Evolutionary conservation across 1,284 basidiomycete genomes (phyloP), one percentile per base, ranked within the genome.

Genomic region (Irpex sp.): DNA sequence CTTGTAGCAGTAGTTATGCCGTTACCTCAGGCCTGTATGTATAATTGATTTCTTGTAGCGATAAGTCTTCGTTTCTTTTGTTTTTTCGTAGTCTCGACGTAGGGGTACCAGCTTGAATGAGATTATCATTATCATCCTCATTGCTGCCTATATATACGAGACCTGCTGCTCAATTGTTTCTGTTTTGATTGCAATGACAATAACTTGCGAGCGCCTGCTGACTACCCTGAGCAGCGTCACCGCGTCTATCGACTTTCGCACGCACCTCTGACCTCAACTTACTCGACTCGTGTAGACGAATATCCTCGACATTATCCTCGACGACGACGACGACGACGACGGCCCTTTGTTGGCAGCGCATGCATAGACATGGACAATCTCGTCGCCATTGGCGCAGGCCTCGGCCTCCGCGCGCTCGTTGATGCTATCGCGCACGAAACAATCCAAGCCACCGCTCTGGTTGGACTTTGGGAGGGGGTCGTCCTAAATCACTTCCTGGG

Each of bases 381-480:
- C 51, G 63, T 71, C 66, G 74, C 75, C 63, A 74, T 76, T 64
- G 72, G 72, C 63, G 65, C 76, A 58, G 75, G 75, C 57, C 73
- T 77, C 60, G 72, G 69, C 19, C 67, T 77, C 23, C 74, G 75
- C 61, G 67, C 71, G 39, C 64, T 76, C 56, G 68, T 76, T 62
- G 73, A 75, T 66, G 47, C 64, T 36, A 78, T 82, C 59, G 80
- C 79, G 47, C 74, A 80, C 63, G 75, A 83, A 63, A 81, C 84
- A 56, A n/a, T 42, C 19, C 66, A 73, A 63, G 72, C 73, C 59
- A 66, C 81, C 57, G 71, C 76, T 62, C 78, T 90, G 62, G 76
- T 90, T 58, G 88, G 88, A 14, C 73, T 90, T 21, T 90, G 88
- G 87, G 88, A 90, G 72, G 88, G 88, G 52, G 80, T 88, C 21